Percentiles rank a stretch among this genome's conserved stretches.
Conservation (phyloP, 2,329 filamentous ascomycete genomes). For the Nannizzia gypsea region DNA sequence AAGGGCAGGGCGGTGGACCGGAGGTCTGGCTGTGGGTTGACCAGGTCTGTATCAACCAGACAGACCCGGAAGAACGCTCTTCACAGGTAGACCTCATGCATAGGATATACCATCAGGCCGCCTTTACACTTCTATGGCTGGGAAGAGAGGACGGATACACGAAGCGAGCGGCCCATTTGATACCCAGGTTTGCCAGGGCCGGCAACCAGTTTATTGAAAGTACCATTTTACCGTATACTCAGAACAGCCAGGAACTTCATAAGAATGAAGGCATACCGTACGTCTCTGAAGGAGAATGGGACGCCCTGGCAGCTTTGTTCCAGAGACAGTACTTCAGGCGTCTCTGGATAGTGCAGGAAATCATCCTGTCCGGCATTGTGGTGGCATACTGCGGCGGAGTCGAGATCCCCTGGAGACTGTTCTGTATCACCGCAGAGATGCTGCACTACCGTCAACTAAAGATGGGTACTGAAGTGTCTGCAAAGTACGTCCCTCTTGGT, state of each 20-base stretch:
- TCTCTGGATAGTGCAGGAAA: slow-evolving; percentile 19
- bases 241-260: slow-evolving; percentile 3
- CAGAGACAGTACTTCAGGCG: slow-evolving; percentile 16
- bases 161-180: slow-evolving; percentile 7
- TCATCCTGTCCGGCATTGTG: slow-evolving; percentile 13
- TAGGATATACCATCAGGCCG: slow-evolving; percentile 11
- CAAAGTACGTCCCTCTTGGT: slow-evolving; percentile 3
- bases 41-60: slow-evolving; percentile 14
- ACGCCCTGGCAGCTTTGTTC: slow-evolving; percentile 12
- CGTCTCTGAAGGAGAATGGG: slow-evolving; percentile 10
- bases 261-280: slow-evolving; percentile 10
- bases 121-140: slow-evolving; percentile 17
- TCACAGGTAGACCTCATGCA: slow-evolving; percentile 14
- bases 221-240: slow-evolving; percentile 2
- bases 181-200: slow-evolving; percentile 8
- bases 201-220: slow-evolving; percentile 6
- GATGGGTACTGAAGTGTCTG: slow-evolving; percentile 1
- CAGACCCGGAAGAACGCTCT: slow-evolving; percentile 10
- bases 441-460: slow-evolving; percentile 5
- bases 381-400: slow-evolving; percentile 12
- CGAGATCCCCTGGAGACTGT: slow-evolving; percentile 10
- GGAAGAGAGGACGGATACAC: slow-evolving; percentile 13
- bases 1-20: not conserved
- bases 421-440: slow-evolving; percentile 8
- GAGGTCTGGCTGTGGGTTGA: slow-evolving; percentile 14